A percentile compares a stretch with the other conserved stretches of the same genome.
Evolutionary conservation across 306 rosid species (phyloP).

Genomic region (Prunus davidiana): DNA sequence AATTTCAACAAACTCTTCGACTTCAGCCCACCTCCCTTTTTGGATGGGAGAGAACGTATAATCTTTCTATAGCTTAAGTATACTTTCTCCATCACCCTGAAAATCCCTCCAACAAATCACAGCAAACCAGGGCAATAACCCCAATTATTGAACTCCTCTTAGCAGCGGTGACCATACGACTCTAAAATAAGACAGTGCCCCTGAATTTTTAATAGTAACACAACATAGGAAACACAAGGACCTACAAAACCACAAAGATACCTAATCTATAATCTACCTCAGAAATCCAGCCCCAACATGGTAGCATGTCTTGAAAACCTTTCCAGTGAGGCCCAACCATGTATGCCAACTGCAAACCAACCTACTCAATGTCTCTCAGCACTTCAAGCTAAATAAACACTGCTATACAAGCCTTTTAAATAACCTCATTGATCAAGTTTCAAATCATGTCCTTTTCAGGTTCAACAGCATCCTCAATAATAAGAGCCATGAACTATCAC

Average conservation of each 20-base stretch:
- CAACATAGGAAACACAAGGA: neutral
- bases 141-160: neutral
- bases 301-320: neutral
- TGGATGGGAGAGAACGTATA: neutral
- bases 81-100: neutral
- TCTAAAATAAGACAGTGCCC: neutral
- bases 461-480: neutral
- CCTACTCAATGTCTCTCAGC: neutral
- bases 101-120: neutral
- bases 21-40: neutral
- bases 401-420: neutral
- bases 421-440: neutral
- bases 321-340: neutral
- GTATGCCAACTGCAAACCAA: neutral
- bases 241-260: neutral
- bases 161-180: neutral
- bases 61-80: neutral
- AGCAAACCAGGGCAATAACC: neutral
- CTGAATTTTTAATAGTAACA: neutral
- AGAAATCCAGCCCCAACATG: neutral
- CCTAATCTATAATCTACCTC: neutral
- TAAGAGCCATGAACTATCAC: neutral
- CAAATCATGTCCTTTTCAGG: neutral
- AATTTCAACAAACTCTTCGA: neutral
- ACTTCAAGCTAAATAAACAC: constrained; percentile 1